A percentile compares a stretch with the other conserved stretches of the same genome.
Conservation (phyloP, 352 stramenopile species). For the Pythium aquatile region DNA sequence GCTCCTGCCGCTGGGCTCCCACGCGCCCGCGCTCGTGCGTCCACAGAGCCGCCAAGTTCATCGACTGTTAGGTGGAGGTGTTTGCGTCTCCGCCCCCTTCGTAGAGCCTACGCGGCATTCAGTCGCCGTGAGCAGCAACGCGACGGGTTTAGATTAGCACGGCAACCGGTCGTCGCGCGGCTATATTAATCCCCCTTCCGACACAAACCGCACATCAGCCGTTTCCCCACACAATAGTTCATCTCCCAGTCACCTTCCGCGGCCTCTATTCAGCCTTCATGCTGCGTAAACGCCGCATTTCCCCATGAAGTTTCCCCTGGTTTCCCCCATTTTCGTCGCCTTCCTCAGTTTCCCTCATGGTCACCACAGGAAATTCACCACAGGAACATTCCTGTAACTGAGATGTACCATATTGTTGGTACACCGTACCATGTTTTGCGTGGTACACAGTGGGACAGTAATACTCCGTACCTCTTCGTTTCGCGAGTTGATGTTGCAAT, state of each 20-base stretch:
- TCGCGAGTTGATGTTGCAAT: conserved; percentile 3
- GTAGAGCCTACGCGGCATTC: conserved; percentile 3
- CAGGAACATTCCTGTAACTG: background rate
- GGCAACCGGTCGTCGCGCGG: background rate
- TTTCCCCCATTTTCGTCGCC: background rate
- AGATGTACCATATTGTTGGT: background rate
- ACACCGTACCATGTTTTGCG: background rate
- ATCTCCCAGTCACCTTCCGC: background rate
- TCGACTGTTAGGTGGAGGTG: conserved; percentile 11
- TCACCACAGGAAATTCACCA: conserved; percentile 2
- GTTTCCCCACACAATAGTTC: background rate
- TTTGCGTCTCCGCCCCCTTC: background rate
- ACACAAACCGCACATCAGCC: background rate
- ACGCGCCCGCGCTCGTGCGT: conserved; percentile 48
- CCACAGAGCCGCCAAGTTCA: conserved; percentile 62
- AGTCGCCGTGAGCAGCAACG: background rate
- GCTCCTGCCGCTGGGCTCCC: conserved; percentile 13
- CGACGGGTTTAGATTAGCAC: background rate
- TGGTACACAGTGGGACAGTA: background rate
- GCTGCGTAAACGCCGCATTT: background rate
- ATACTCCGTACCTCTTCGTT: background rate
- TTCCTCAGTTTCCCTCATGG: background rate
- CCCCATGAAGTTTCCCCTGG: conserved; percentile 1
- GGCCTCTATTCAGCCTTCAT: background rate
- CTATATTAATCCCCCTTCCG: conserved; percentile 1